These are phyloP conservation scores for Fusarium sp. DNA, from an alignment of 2,329 filamentous ascomycete species.

Conservation along the genomic window DNA sequence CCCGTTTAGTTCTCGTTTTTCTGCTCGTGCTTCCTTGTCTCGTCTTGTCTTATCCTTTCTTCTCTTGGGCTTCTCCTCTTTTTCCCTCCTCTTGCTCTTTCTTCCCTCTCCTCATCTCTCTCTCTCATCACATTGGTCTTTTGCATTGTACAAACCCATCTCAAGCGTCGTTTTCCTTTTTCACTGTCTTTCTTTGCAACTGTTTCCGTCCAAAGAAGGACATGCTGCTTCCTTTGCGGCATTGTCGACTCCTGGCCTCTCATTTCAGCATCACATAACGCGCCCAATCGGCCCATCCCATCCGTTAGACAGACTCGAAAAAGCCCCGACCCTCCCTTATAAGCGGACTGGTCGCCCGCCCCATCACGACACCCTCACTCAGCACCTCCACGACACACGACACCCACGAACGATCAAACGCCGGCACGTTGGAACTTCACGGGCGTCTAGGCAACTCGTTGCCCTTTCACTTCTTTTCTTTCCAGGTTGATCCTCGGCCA, in stretches of 20 bases:
- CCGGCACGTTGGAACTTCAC: constrained; percentile 43
- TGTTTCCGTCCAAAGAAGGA: constrained; percentile 33
- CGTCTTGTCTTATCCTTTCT: constrained; percentile 31
- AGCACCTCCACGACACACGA: constrained; percentile 18
- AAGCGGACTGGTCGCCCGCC: constrained; percentile 11
- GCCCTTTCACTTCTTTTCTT: constrained; percentile 43
- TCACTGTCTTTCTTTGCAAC: constrained; percentile 10
- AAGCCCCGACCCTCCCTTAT: constrained; percentile 20
- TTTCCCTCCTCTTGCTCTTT: constrained; percentile 25
- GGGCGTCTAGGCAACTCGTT: constrained; percentile 41
- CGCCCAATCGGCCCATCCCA: constrained; percentile 12
- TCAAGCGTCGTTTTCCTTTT: constrained; percentile 36
- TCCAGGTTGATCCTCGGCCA: constrained; percentile 70
- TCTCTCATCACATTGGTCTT: constrained; percentile 33
- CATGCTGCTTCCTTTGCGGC: constrained; percentile 44
- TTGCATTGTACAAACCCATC: constrained; percentile 21
- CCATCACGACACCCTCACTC: constrained; percentile 4
- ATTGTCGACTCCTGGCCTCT: constrained; percentile 41
- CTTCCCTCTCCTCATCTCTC: constrained; percentile 6
- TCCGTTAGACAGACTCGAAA: not conserved
- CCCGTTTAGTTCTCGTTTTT: constrained; percentile 4
- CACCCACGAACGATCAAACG: constrained; percentile 31
- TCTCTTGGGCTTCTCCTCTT: constrained; percentile 35
- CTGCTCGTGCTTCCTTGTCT: not conserved
- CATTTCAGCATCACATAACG: constrained; percentile 44